phyloP scores from a whole-genome alignment of 805 yeast genomes.

The Wickerhamomyces alni region DNA sequence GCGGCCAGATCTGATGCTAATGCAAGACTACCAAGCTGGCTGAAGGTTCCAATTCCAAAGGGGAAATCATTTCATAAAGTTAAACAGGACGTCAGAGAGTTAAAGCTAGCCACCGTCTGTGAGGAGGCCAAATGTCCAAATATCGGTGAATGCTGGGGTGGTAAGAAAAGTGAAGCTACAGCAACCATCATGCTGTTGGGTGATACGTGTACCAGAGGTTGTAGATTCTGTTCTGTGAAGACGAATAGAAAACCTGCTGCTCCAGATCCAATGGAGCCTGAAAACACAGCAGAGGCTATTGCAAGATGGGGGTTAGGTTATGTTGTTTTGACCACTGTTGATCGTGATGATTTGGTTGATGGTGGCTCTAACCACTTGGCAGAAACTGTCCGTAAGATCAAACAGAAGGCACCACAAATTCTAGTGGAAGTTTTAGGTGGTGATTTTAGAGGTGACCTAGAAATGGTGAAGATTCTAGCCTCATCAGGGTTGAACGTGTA shows the following conservation, averaged over 20 bases:
- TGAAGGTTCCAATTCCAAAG: constrained; percentile 94
- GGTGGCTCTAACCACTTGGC: constrained; percentile 93
- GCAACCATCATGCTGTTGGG: constrained; percentile 98
- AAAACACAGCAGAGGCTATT: constrained; percentile 95
- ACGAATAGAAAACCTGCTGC: constrained; percentile 83
- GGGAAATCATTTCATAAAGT: constrained; percentile 78
- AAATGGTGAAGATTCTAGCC: constrained; percentile 76
- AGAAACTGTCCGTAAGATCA: constrained; percentile 78
- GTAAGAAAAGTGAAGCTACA: constrained; percentile 83
- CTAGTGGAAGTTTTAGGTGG: constrained; percentile 92
- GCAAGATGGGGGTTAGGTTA: constrained; percentile 98
- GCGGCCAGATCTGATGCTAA: constrained; percentile 62
- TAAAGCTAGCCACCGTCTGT: constrained; percentile 91
- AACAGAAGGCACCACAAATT: constrained; percentile 82
- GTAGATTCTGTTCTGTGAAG: constrained; percentile 95
- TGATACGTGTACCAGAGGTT: constrained; percentile 99
- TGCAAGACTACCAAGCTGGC: constrained; percentile 84
- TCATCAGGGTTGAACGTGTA: constrained; percentile 87
- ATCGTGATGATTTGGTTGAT: constrained; percentile 88
- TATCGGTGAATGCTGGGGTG: constrained; percentile 99
- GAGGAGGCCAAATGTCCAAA: constrained; percentile 99
- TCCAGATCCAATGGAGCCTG: constrained; percentile 95
- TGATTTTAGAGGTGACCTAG: constrained; percentile 88
- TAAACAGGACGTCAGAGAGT: constrained; percentile 81
- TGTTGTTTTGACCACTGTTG: constrained; percentile 95